These are phyloP conservation scores for Musa beccarii DNA, from an alignment of 176 grass and related monocot genomes.

Conservation along the genomic window DNA sequence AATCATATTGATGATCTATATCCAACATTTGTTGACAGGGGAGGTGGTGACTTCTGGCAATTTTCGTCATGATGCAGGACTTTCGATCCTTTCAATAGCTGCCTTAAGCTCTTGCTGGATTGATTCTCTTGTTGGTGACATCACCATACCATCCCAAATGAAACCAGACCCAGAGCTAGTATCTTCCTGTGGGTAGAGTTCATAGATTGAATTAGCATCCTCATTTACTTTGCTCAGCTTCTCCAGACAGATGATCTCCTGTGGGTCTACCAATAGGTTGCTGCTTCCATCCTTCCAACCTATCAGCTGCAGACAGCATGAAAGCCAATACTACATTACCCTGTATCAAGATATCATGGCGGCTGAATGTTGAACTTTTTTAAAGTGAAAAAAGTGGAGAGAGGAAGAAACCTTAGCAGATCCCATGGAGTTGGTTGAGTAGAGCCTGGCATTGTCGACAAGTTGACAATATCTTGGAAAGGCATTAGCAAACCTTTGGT, in stretches of 20 bases:
- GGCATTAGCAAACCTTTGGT: slow-evolving; percentile 66
- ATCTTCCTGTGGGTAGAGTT: slow-evolving; percentile 46
- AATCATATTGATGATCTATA: too few relatives aligned
- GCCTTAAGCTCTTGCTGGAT: slow-evolving; percentile 49
- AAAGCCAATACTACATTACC: background rate
- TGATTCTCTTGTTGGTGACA: slow-evolving; percentile 18
- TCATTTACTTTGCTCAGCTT: slow-evolving; percentile 58
- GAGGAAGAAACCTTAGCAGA: slow-evolving; percentile 46
- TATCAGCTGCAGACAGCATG: slow-evolving; percentile 35
- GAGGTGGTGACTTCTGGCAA: background rate
- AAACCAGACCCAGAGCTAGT: slow-evolving; percentile 39
- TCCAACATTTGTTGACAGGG: background rate
- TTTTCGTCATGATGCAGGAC: background rate
- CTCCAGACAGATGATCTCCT: slow-evolving; percentile 54
- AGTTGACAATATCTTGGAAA: slow-evolving; percentile 64
- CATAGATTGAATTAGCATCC: slow-evolving; percentile 46
- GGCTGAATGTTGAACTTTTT: background rate
- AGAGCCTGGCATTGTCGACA: slow-evolving; percentile 68
- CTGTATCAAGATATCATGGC: background rate
- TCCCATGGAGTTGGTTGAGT: slow-evolving; percentile 55
- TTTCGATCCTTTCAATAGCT: slow-evolving; percentile 34
- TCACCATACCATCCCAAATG: slow-evolving; percentile 66
- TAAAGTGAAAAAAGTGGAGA: background rate
- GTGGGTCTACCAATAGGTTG: slow-evolving; percentile 50
- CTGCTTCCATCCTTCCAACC: slow-evolving; percentile 61